phyloP scores from a whole-genome alignment of 2,329 filamentous ascomycete species.

The Paraconiothyrium brasiliense region DNA sequence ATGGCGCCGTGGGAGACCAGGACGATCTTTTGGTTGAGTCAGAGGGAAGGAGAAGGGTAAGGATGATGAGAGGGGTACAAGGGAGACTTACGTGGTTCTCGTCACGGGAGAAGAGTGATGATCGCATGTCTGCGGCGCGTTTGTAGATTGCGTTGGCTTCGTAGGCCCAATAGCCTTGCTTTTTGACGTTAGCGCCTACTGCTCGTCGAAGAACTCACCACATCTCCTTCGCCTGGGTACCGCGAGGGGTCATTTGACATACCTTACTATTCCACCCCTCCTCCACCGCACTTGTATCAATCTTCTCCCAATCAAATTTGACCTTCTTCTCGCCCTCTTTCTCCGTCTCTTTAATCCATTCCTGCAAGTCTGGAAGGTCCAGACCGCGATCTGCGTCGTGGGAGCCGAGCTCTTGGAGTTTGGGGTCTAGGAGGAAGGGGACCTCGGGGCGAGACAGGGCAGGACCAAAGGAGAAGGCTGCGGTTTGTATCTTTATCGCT shows the following conservation, averaged over 20 bases:
- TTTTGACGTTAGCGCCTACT: not conserved
- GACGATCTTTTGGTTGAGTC: constrained; percentile 58
- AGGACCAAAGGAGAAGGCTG: constrained; percentile 72
- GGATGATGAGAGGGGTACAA: not conserved
- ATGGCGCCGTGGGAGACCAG: constrained; percentile 86
- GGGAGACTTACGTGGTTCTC: constrained; percentile 34
- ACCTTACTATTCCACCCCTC: constrained; percentile 78
- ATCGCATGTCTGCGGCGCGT: constrained; percentile 41
- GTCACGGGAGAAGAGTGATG: constrained; percentile 37
- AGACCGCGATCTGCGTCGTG: constrained; percentile 79
- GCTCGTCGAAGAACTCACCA: no score
- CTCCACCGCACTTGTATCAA: constrained; percentile 71
- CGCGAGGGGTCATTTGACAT: constrained; percentile 6
- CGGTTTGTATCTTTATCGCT: constrained; percentile 71
- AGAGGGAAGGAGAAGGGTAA: constrained; percentile 58
- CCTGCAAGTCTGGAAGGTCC: constrained; percentile 58
- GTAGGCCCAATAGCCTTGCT: constrained; percentile 46
- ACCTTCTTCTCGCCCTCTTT: constrained; percentile 65
- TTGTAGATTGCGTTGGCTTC: constrained; percentile 37
- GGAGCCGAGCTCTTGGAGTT: constrained; percentile 80
- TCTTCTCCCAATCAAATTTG: constrained; percentile 54
- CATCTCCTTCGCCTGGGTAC: no score
- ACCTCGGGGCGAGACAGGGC: constrained; percentile 47
- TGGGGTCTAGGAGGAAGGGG: constrained; percentile 71
- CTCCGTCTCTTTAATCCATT: constrained; percentile 34